Conservation (phyloP, 2,329 filamentous ascomycete species). For the Celoporthe dispersa region DNA sequence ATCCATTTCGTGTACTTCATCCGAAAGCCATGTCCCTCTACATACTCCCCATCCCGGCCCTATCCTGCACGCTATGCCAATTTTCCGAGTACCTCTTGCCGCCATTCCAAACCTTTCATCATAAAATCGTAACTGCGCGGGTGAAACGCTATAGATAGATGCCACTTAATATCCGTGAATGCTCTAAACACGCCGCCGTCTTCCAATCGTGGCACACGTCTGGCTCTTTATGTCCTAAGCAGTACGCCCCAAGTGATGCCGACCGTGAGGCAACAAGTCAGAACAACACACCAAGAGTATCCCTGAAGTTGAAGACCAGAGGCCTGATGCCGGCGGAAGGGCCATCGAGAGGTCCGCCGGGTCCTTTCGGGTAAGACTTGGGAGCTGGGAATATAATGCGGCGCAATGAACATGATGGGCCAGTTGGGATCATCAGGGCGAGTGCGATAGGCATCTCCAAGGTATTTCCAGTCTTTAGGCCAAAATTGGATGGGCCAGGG, state of each 20-base stretch:
- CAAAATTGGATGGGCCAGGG: background rate
- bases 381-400: background rate
- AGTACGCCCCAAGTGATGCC: too few species aligned
- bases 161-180: background rate
- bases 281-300: background rate
- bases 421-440: background rate
- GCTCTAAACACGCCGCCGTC: background rate
- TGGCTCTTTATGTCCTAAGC: background rate
- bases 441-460: background rate
- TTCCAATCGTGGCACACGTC: background rate
- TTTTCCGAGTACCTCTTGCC: background rate
- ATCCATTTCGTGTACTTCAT: background rate
- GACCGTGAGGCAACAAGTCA: background rate
- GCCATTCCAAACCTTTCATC: background rate
- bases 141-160: background rate
- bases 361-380: background rate
- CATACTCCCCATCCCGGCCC: background rate
- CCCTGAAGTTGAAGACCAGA: too few species aligned
- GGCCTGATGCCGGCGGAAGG: background rate
- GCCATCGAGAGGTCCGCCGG: background rate
- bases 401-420: background rate
- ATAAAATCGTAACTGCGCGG: background rate
- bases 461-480: background rate
- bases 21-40: background rate
- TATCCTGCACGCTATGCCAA: background rate